phyloP scores from a whole-genome alignment of 139 green algal species.

The Chlamydomonas asymmetrica region DNA sequence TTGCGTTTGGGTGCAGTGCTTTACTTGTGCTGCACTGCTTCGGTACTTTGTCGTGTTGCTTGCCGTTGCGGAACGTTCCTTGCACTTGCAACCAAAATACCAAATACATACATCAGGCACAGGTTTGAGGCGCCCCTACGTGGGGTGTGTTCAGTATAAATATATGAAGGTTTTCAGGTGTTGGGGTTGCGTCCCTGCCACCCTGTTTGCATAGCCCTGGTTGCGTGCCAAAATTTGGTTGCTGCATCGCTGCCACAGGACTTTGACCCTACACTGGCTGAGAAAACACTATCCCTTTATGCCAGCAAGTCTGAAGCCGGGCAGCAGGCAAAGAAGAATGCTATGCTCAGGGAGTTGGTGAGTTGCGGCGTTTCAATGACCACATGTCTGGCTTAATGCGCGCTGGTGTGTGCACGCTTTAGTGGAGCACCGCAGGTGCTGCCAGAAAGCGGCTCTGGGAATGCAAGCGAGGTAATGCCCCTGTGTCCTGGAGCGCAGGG shows the following conservation, averaged over 20 bases:
- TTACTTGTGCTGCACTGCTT: no score
- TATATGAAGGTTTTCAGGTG: no score
- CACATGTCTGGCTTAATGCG: background rate
- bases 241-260: conserved; percentile 2
- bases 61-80: background rate
- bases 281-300: conserved; percentile 26
- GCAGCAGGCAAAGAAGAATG: conserved; percentile 10
- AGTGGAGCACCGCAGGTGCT: background rate
- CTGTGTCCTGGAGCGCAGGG: conserved; percentile 11
- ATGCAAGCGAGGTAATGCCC: background rate
- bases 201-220: no score
- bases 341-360: conserved; percentile 22
- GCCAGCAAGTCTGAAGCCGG: background rate
- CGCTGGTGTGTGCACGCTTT: no score
- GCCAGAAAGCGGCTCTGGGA: background rate
- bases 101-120: no score
- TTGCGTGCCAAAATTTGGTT: no score
- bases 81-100: no score
- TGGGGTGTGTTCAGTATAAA: no score
- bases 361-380: background rate
- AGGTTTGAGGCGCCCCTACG: no score
- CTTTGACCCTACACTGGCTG: conserved; percentile 33
- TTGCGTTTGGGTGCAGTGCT: no score
- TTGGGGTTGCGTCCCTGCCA: no score
- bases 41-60: background rate